Evolutionary conservation across 2,329 filamentous ascomycete species (phyloP).

Genomic region (Nigrospora sphaerica): DNA sequence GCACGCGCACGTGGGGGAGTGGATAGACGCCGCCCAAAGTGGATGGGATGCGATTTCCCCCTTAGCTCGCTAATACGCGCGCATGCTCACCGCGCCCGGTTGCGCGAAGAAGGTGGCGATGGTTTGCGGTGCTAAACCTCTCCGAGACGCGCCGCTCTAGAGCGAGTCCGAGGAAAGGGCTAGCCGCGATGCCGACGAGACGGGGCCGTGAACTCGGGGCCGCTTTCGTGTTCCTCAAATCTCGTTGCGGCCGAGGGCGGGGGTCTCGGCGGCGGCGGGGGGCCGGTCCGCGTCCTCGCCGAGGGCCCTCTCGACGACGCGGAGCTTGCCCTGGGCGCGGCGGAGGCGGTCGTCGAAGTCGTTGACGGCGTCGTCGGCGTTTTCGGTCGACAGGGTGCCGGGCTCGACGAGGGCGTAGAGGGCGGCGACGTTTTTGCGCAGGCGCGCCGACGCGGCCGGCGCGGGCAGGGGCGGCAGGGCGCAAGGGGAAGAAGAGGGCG

Average conservation of each 20-base stretch:
- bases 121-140: too few species aligned
- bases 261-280: neutral
- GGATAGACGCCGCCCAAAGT: too few species aligned
- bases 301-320: conserved; percentile 71
- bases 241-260: conserved; percentile 3
- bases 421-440: conserved; percentile 69
- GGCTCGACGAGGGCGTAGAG: conserved; percentile 75
- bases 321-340: conserved; percentile 74
- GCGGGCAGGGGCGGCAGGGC: neutral
- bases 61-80: too few species aligned
- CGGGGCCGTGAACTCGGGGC: too few species aligned
- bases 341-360: conserved; percentile 85
- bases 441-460: conserved; percentile 5
- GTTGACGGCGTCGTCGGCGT: conserved; percentile 81
- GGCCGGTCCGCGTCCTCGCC: conserved; percentile 19
- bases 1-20: too few species aligned
- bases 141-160: too few species aligned
- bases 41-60: too few species aligned
- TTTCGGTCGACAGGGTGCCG: conserved; percentile 68
- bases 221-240: conserved; percentile 1
- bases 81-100: too few species aligned
- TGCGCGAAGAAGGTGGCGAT: too few species aligned
- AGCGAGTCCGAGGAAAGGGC: too few species aligned
- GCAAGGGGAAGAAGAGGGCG: too few species aligned
- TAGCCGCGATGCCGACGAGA: too few species aligned